Percentiles rank a stretch among this genome's conserved stretches.
Conservation (phyloP, 768 basidiomycete species). For the Lentinula sp. region DNA sequence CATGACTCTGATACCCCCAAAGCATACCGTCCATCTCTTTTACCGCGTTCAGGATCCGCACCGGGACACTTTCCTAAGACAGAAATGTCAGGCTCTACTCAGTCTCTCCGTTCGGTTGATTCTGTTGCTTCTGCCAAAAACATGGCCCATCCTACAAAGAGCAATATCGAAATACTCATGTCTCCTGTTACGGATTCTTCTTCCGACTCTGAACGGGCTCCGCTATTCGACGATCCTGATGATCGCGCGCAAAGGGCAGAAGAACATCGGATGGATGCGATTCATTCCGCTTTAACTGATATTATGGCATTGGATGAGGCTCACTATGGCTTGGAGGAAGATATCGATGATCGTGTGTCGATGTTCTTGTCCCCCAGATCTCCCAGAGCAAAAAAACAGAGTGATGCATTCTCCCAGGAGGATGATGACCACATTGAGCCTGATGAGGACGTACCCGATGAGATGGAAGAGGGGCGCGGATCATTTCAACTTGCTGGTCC, state of each 20-base stretch:
- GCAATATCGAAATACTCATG: conserved; percentile 81
- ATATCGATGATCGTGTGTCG: conserved; percentile 2
- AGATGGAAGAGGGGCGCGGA: conserved; percentile 34
- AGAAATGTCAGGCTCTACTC: conserved; percentile 31
- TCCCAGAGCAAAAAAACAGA: conserved; percentile 15
- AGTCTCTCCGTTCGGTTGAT: conserved; percentile 22
- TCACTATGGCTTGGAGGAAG: neutral
- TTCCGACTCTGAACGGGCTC: conserved; percentile 53
- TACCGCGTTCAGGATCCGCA: conserved; percentile 29
- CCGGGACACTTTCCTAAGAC: conserved; percentile 33
- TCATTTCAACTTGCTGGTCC: conserved; percentile 78
- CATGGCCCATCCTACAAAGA: conserved; percentile 23
- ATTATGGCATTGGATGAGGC: conserved; percentile 83
- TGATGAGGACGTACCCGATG: conserved; percentile 36
- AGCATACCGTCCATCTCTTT: conserved; percentile 12
- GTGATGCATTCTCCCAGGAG: conserved; percentile 30
- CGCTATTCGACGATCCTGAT: conserved; percentile 78
- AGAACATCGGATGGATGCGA: conserved; percentile 88
- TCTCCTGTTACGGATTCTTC: conserved; percentile 52
- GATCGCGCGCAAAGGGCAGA: conserved; percentile 67
- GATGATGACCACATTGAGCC: conserved; percentile 46
- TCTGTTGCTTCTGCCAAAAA: conserved; percentile 8
- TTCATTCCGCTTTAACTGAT: conserved; percentile 92
- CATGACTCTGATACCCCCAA: conserved; percentile 10
- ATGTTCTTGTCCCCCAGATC: conserved; percentile 4